Evolutionary conservation across 2,329 filamentous ascomycete genomes (phyloP).

Genomic region (Dactylella cylindrospora): DNA sequence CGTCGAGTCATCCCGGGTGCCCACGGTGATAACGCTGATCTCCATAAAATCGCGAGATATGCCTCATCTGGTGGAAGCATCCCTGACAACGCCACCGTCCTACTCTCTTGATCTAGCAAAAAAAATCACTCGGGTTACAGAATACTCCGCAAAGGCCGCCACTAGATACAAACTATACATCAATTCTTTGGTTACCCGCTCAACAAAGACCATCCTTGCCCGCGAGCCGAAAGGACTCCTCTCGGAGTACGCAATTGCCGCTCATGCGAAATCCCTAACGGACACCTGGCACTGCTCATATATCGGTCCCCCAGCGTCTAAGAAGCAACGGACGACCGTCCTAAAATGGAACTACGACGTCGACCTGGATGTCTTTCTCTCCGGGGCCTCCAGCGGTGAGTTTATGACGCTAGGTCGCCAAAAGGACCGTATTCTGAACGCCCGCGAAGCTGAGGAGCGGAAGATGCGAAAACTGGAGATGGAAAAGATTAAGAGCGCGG

Average conservation of each 20-base stretch:
- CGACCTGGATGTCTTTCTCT: constrained; percentile 23
- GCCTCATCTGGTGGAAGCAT: not conserved
- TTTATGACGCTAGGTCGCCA: constrained; percentile 16
- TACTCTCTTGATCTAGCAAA: constrained; percentile 8
- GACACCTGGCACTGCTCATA: constrained; percentile 10
- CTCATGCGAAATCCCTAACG: constrained; percentile 5
- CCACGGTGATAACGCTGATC: constrained; percentile 1
- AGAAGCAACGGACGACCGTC: constrained; percentile 13
- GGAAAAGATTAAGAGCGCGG: constrained; percentile 11
- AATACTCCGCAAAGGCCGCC: constrained; percentile 22
- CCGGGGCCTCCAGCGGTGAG: constrained; percentile 3
- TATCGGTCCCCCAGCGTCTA: not conserved
- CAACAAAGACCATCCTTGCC: constrained; percentile 5
- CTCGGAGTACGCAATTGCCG: constrained; percentile 20
- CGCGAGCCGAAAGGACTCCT: constrained; percentile 17
- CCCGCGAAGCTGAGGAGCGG: constrained; percentile 19
- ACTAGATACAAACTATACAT: constrained; percentile 16
- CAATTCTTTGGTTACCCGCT: constrained; percentile 12
- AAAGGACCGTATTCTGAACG: constrained; percentile 19
- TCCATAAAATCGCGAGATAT: constrained; percentile 16
- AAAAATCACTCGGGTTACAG: constrained; percentile 13
- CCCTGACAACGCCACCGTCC: constrained; percentile 2
- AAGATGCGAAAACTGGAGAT: constrained; percentile 14
- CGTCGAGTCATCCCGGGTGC: constrained; percentile 1
- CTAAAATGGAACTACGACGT: constrained; percentile 22